Evolutionary conservation across 768 basidiomycete genomes (phyloP).

Genomic region (Collybia mongolica): DNA sequence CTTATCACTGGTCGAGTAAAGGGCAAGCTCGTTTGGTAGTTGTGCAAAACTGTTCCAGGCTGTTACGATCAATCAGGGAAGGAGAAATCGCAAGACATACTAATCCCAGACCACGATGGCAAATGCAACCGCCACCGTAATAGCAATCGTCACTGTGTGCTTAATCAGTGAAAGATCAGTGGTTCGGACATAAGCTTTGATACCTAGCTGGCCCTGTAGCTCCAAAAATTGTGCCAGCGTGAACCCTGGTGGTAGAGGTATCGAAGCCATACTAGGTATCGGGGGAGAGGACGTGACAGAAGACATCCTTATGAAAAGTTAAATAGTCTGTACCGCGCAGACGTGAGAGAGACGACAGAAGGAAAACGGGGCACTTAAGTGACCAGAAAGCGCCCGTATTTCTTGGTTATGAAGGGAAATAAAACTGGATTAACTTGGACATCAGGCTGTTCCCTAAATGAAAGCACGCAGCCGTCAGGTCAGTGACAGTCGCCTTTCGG

Average conservation of each 20-base stretch:
- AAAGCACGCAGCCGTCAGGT: no score
- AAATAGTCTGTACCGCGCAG: no score
- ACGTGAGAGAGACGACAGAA: no score
- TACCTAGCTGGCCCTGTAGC: constrained; percentile 17
- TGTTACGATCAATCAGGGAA: background rate
- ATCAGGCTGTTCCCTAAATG: no score
- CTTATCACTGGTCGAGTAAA: constrained; percentile 18
- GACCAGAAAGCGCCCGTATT: no score
- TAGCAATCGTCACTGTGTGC: constrained; percentile 14
- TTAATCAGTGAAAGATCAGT: background rate
- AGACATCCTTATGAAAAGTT: background rate
- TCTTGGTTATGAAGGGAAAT: no score
- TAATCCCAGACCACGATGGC: constrained; percentile 32
- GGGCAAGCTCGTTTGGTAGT: constrained; percentile 26
- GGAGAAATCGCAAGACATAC: constrained; percentile 13
- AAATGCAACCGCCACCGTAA: constrained; percentile 27
- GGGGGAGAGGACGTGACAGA: background rate
- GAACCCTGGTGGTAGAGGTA: constrained; percentile 18
- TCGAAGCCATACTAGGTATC: constrained; percentile 10
- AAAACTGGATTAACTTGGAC: no score
- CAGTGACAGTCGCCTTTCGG: no score
- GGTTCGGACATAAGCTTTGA: background rate
- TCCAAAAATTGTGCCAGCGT: constrained; percentile 16
- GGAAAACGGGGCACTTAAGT: background rate
- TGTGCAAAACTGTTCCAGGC: constrained; percentile 20